Conservation (phyloP, 352 stramenopile species). For the Phytophthora sp. region DNA sequence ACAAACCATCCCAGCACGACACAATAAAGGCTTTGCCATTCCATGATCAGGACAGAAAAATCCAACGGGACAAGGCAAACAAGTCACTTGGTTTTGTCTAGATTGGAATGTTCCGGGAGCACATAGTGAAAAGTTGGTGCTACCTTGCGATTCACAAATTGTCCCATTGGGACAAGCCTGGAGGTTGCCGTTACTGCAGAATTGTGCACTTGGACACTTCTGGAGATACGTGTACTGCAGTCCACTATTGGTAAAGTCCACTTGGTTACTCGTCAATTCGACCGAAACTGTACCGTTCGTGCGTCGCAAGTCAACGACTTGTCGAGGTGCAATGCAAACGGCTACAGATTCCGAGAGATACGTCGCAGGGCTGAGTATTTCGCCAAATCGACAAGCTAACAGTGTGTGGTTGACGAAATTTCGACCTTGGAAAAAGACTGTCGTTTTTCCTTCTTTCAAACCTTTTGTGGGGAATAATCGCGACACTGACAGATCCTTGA, state of each 20-base stretch:
- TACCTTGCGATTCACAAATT: constrained; percentile 45
- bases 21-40: constrained; percentile 90
- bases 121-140: constrained; percentile 95
- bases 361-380: constrained; percentile 62
- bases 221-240: constrained; percentile 81
- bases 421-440: constrained; percentile 91
- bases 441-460: constrained; percentile 75
- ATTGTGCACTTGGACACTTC: constrained; percentile 61
- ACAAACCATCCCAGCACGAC: constrained; percentile 93
- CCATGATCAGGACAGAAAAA: constrained; percentile 95
- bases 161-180: constrained; percentile 91
- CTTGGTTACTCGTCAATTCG: constrained; percentile 87
- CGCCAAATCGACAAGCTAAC: constrained; percentile 90
- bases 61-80: constrained; percentile 93
- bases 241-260: constrained; percentile 82
- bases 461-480: constrained; percentile 76
- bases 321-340: constrained; percentile 80
- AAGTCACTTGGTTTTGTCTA: constrained; percentile 71
- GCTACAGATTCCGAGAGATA: constrained; percentile 83
- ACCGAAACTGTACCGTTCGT: constrained; percentile 63
- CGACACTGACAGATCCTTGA: constrained; percentile 85
- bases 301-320: constrained; percentile 51
- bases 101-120: constrained; percentile 94
- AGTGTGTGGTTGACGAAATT: constrained; percentile 94
- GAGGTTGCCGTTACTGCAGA: constrained; percentile 64